Base-by-base conservation (phyloP, 139 green algal species). In the Tetraselmis chui region DNA sequence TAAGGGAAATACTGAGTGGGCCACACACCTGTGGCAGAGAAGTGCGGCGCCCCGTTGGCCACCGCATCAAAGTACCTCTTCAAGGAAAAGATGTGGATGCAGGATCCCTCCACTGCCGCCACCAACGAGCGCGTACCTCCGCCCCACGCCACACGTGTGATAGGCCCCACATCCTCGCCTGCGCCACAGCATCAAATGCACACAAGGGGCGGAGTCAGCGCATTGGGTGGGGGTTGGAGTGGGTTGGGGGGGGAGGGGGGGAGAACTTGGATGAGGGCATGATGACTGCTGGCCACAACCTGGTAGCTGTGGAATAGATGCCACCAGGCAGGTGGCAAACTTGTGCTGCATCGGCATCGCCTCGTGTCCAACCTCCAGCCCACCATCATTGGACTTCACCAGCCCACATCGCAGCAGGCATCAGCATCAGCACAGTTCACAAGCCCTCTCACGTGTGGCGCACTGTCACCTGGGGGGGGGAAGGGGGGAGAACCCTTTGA, bases 61-160 rank as follows among this genome's bases (percentile, higher is more conserved):
- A 45, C 29, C 25, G 28, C 31, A 84, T 27, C 29, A 78, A 87
- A 83, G 77, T 89, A 89, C 0, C 81, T 79, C 0, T 23, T 27
- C n/a, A 91, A 32, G 0, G 77, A 84, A 75, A 89, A 84, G 59
- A 91, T 77, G 84, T 85, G 86, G 58, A 91, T 79, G 80, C 83
- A 77, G 28, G 84, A 75, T 30, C 27, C 76, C 28, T 79, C 88
- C 28, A 82, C 81, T 1, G 87, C 88, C 0, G 88, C 85, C 67
- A 89, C 59, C 30, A 87, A 32, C 30, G 30, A 28, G 28, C 83
- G 32, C 0, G 82, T 80, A 0, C 86, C 88, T 22, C 86, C 88
- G 32, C 88, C 87, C 87, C 87, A 91, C 26, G 76, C 58, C 22
- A 91, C 45, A 5, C 5, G 45, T 18, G 45, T 67, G 11, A 67